These are phyloP conservation scores for Fusarium haematococcum DNA, from an alignment of 2,329 filamentous ascomycete species.

Conservation along the genomic window DNA sequence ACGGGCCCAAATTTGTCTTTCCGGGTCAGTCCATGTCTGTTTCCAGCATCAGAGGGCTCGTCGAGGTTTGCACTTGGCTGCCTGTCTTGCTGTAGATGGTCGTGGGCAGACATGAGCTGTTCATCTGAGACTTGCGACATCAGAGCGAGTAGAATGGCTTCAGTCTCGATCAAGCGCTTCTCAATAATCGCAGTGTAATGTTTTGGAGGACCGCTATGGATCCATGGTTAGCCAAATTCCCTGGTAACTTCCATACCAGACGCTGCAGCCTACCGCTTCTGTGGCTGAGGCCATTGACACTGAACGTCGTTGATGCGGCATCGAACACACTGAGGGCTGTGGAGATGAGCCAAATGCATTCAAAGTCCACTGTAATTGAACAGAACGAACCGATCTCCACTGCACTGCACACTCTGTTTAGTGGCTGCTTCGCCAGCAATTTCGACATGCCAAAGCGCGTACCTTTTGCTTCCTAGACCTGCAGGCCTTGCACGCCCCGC, in stretches of 20 bases:
- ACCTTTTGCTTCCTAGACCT: slow-evolving; percentile 5
- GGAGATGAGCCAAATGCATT: not conserved
- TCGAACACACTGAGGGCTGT: not conserved
- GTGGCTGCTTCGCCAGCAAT: not conserved
- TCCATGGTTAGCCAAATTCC: not conserved
- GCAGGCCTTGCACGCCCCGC: not conserved
- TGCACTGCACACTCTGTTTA: not conserved
- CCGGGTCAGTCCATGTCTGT: not conserved
- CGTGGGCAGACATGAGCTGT: not conserved
- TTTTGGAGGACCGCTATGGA: not conserved
- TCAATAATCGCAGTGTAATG: not conserved
- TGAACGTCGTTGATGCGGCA: not conserved
- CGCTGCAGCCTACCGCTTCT: not conserved
- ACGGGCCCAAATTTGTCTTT: not conserved
- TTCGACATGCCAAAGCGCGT: not conserved
- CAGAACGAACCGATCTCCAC: not conserved
- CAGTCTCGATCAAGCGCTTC: not conserved
- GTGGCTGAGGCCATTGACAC: slow-evolving; percentile 1
- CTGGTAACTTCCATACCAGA: not conserved
- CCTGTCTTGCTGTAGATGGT: not conserved
- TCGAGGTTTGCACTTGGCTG: not conserved
- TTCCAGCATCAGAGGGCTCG: not conserved
- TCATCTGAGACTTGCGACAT: not conserved
- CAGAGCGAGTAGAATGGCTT: not conserved
- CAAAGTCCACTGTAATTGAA: not conserved